Conservation (phyloP, 2,329 filamentous ascomycete species). For the Penicillium palitans region DNA sequence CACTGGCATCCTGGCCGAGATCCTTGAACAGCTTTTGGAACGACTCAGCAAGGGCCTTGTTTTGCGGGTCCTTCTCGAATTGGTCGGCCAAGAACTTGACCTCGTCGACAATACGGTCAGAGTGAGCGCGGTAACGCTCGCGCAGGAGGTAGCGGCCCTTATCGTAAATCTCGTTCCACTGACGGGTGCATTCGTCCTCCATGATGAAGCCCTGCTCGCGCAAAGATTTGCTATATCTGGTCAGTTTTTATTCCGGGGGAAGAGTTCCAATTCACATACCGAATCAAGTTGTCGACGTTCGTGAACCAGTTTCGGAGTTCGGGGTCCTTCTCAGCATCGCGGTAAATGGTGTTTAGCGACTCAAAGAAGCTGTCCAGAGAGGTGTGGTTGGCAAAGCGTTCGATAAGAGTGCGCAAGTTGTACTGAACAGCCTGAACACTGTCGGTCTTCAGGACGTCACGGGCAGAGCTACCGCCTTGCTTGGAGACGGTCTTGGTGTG, state of each 20-base stretch:
- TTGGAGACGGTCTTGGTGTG: conserved; percentile 68
- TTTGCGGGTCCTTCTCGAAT: conserved; percentile 84
- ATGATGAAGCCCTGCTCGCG: conserved; percentile 90
- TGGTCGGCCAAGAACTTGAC: conserved; percentile 85
- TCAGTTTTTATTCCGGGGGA: not conserved
- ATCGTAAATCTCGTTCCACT: conserved; percentile 85
- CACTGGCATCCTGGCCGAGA: conserved; percentile 81
- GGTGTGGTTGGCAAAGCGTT: conserved; percentile 94
- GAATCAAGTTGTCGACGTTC: conserved; percentile 72
- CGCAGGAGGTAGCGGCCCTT: conserved; percentile 82
- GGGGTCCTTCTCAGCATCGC: conserved; percentile 79
- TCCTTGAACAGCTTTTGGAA: conserved; percentile 84
- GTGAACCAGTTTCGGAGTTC: conserved; percentile 91
- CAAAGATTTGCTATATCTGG: conserved; percentile 62
- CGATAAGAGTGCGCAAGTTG: conserved; percentile 81
- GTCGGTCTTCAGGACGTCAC: conserved; percentile 67
- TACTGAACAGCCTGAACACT: conserved; percentile 70
- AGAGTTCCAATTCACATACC: conserved; percentile 25
- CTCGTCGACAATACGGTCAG: conserved; percentile 83
- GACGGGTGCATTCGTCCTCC: conserved; percentile 71
- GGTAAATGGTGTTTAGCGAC: conserved; percentile 81
- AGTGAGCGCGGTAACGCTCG: conserved; percentile 82
- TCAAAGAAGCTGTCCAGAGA: conserved; percentile 84
- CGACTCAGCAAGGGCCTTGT: conserved; percentile 74
- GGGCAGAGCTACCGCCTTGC: conserved; percentile 66